Conservation (phyloP, 192 early-diverging fungal species). For the Podila epicladia region DNA sequence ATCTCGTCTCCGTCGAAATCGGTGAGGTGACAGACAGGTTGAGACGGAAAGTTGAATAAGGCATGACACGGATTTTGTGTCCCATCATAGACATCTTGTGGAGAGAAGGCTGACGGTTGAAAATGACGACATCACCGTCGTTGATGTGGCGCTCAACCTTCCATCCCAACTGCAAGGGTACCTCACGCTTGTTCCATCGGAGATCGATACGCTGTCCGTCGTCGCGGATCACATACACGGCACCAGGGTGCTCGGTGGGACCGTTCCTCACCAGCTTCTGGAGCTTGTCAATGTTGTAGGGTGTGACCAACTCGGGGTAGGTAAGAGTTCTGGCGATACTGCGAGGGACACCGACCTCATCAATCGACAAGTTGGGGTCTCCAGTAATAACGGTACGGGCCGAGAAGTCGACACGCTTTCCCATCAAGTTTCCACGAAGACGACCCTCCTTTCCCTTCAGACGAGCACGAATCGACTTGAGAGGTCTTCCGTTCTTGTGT, state of each 20-base stretch:
- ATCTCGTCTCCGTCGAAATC: constrained; percentile 99
- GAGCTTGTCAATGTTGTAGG: constrained; percentile 93
- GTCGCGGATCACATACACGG: constrained; percentile 96
- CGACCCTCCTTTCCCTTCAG: constrained; percentile 99
- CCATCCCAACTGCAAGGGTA: constrained; percentile 90
- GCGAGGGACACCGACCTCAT: constrained; percentile 98
- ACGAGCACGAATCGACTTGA: constrained; percentile 95
- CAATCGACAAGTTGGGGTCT: constrained; percentile 97
- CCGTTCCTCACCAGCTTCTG: constrained; percentile 92
- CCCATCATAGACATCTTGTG: constrained; percentile 99
- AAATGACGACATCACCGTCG: constrained; percentile 96
- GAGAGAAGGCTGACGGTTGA: constrained; percentile 98
- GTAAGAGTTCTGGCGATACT: constrained; percentile 97
- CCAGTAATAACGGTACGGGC: constrained; percentile 99
- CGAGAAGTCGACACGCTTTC: constrained; percentile 99
- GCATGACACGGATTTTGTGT: constrained; percentile 96
- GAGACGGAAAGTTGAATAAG: constrained; percentile 97
- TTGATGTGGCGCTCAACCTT: constrained; percentile 95
- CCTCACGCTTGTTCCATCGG: constrained; percentile 85
- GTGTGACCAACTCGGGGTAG: constrained; percentile 96
- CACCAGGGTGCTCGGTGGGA: constrained; percentile 93
- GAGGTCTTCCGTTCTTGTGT: constrained; percentile 94
- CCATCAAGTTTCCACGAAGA: constrained; percentile 99
- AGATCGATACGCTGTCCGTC: constrained; percentile 95
- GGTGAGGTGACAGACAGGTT: constrained; percentile 96